Base-by-base conservation (phyloP, 2,329 filamentous ascomycete genomes). In the Talaromyces sp. region DNA sequence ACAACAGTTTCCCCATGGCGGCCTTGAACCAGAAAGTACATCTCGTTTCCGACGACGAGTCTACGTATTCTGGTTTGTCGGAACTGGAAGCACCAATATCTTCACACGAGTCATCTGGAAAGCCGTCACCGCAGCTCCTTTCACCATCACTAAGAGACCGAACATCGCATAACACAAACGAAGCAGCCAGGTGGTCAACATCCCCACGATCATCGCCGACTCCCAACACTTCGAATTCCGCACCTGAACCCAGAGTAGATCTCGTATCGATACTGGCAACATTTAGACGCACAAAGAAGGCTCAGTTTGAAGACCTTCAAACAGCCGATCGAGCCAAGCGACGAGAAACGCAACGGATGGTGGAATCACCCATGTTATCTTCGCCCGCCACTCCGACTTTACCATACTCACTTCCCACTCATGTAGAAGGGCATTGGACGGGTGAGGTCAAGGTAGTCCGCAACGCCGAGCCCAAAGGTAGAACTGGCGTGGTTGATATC, bases 391-490 rank as follows among this genome's bases (percentile, higher is more conserved):
- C 52, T 61, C 61, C 35, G 31, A 60, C 24, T 61, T 57, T 32
- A 48, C 43, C 56, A 38, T 54, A 65, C 41, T 62, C 69, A 8
- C 66, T 76, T 55, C 67, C 72, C 3, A 67, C 71, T n/a, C 75
- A 74, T 63, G 77, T 85, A 0, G 81, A 84, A 59, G 84, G 84
- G 0, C 79, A 83, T 63, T 87, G 85, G 85, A 78, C 81, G 31
- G 85, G 85, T 6, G 76, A 83, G 35, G 79, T 87, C 26, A 82
- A 82, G 57, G 77, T 87, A 31, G 73, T 86, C n/a, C 74, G 83
- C 38, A 77, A 78, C 63, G 65, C 74, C 17, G 68, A 70, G 12
- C 70, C 70, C 0, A 72, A 75, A 57, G 67, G 69, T 11, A 72
- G 77, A 57, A 77, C 68, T 54, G 79, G 78, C 11, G 72, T 75